Base-by-base conservation (phyloP, 192 early-diverging fungal genomes). In the Mortierella claussenii region DNA sequence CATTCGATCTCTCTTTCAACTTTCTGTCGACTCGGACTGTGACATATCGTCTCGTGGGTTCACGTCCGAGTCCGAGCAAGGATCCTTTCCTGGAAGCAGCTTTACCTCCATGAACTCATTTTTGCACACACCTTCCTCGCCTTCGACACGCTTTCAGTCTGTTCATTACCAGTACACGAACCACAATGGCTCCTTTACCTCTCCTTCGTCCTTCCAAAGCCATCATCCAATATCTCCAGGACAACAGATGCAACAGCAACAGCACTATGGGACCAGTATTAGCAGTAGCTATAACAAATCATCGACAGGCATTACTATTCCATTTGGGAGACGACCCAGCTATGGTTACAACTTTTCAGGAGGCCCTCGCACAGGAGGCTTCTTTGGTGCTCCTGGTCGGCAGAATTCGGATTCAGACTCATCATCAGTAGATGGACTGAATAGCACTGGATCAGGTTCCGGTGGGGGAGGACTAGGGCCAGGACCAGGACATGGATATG, bases 1-100 rank as follows among this genome's bases (percentile, higher is more conserved):
- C 26, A 71, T 89, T n/a, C 79, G 84, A 20, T 68, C 80, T 13
- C 33, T 65, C 24, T 79, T 71, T 42, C 49, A 65, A 0, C 54
- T 79, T 18, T 56, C 55, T n/a, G 60, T 55, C 49, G 70, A 75
- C 31, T 75, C 70, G 10, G 68, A 70, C 21, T 70, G 68, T 18
- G 68, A 70, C 31, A 45, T 75, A 20, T 66, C 61, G 0, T 65
- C 70, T 40, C 40, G 70, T 18, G 62, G 68, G 2, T 55, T 55
- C 27, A 30, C 26, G 9, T 55, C 65, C 23, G 60, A 70, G 17
- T 70, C 68, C 0, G 68, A 70, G 5, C 52, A 47, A 17, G 68
- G 68, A 12, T 70, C 68, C 9, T 70, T 55, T 28, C 68, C 68
- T 12, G 60, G 68, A 15, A 56, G 53, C 23, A 70, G 68, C 11